These are phyloP conservation scores for Cephaloascus fragrans DNA, from an alignment of 805 yeast genomes.

Conservation along the genomic window DNA sequence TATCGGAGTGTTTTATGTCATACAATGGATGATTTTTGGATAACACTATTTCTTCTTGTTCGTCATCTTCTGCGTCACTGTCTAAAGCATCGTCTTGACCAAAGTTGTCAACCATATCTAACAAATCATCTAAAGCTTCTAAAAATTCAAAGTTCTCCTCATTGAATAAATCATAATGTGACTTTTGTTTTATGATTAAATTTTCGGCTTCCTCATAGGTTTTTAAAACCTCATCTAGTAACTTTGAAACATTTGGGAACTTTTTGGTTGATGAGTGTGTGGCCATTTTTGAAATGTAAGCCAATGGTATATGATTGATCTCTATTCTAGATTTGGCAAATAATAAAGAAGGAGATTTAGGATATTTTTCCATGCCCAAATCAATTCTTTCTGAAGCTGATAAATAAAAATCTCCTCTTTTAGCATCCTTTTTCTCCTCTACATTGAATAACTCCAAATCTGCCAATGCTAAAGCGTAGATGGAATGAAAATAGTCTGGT, in stretches of 20 bases:
- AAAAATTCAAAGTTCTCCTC: constrained; percentile 40
- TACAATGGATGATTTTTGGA: constrained; percentile 48
- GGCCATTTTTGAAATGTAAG: constrained; percentile 42
- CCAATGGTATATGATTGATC: constrained; percentile 49
- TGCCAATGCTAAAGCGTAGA: constrained; percentile 64
- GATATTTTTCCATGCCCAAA: constrained; percentile 42
- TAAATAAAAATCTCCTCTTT: constrained; percentile 45
- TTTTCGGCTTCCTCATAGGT: constrained; percentile 34
- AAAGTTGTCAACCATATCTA: constrained; percentile 59
- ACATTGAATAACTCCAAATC: constrained; percentile 52
- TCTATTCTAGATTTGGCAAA: constrained; percentile 48
- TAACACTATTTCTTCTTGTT: constrained; percentile 19
- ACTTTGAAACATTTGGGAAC: constrained; percentile 21
- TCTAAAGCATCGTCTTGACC: constrained; percentile 54
- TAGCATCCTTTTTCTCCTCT: constrained; percentile 20
- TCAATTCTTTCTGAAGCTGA: constrained; percentile 66
- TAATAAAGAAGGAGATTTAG: constrained; percentile 34
- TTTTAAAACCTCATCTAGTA: constrained; percentile 36
- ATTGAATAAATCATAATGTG: constrained; percentile 21
- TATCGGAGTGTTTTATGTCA: constrained; percentile 24
- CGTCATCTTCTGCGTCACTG: constrained; percentile 42
- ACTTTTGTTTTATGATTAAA: constrained; percentile 11
- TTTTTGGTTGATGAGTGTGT: constrained; percentile 25
- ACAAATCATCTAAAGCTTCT: constrained; percentile 52
- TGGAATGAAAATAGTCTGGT: constrained; percentile 52